Conservation (phyloP, 352 stramenopile species). For the Pythium scleroteichum region DNA sequence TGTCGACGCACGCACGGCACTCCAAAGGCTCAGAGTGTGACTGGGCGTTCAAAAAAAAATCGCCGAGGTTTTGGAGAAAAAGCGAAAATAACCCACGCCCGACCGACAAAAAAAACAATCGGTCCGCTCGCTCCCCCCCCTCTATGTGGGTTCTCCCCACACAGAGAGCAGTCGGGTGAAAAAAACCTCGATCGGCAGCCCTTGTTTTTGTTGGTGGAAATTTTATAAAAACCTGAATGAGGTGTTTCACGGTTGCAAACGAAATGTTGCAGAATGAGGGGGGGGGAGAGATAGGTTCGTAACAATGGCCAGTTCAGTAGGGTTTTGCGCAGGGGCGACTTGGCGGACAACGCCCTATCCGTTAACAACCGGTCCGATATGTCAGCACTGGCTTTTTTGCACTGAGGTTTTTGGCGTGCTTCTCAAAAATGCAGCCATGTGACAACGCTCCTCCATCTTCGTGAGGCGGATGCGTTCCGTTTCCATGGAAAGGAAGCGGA, state of each 20-base stretch:
- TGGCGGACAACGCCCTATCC: background rate
- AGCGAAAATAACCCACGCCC: slow-evolving; percentile 30
- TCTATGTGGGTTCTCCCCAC: background rate
- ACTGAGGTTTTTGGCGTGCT: background rate
- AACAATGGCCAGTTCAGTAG: slow-evolving; percentile 6
- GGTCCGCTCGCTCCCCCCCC: slow-evolving; percentile 4
- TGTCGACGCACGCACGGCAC: slow-evolving; percentile 36
- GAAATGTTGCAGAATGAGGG: slow-evolving; percentile 5
- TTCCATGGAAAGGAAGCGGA: slow-evolving; percentile 1
- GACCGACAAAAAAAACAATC: slow-evolving; percentile 29
- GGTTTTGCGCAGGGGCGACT: background rate
- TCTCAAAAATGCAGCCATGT: slow-evolving; percentile 29
- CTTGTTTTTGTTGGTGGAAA: slow-evolving; percentile 23
- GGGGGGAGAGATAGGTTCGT: slow-evolving; percentile 2
- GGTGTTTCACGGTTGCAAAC: slow-evolving; percentile 25
- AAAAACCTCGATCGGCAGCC: slow-evolving; percentile 28
- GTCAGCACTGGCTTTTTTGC: slow-evolving; percentile 12
- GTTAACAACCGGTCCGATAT: slow-evolving; percentile 21
- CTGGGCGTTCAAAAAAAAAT: slow-evolving; percentile 32
- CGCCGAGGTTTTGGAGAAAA: slow-evolving; percentile 42
- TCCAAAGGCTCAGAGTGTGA: slow-evolving; percentile 19
- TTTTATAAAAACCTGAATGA: slow-evolving; percentile 13
- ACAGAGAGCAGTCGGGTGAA: too few relatives aligned
- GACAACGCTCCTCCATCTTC: slow-evolving; percentile 2
- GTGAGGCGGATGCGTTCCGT: slow-evolving; percentile 7